Evolutionary conservation across 1,284 basidiomycete genomes (phyloP), one percentile per base, ranked within the genome.

Genomic region (Pisolithus thermaeus): DNA sequence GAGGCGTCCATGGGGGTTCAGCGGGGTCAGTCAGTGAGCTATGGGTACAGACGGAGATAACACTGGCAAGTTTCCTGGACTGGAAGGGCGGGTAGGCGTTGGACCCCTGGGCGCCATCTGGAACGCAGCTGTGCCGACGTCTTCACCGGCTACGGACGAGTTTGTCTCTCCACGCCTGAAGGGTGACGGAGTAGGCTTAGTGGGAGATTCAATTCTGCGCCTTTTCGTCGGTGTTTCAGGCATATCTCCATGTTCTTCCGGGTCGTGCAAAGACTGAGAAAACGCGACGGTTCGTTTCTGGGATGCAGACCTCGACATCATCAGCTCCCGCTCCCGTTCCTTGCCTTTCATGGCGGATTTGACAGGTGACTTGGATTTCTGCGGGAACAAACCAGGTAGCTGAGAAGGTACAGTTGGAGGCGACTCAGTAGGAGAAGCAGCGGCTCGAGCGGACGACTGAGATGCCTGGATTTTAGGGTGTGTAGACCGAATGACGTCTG

Each of bases 201-300:
- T 35, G 7, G 58, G 56, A 6, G 53, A 54, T 22, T 59, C 55
- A 4, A 66, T 25, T 18, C 58, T 54, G 9, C 59, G 65, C 52
- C 51, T 69, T 50, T 66, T 67, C 27, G 61, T 68, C 1, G 63
- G 64, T 2, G 66, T 69, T 46, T 63, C 66, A 0, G 53, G 55
- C 18, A 63, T 57, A 4, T 55, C 4, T 0, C 5, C 20, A 3
- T 45, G 39, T 20, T 20, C 18, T 20, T 20, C 18, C 18, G 18
- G 18, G 6, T 49, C 27, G 5, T 27, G 16, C 11, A 27, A 7
- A 0, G 46, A 14, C 3, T 35, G 46, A 3, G 52, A 51, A 11
- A 66, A 63, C 1, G 49, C 47, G 5, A 65, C 55, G 1, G 37
- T 37, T 3, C 62, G 64, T 47, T 66, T 69, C 38, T 50, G 65